Evolutionary conservation across 768 basidiomycete species (phyloP), one percentile per base, ranked within the genome.

Genomic region (Kondoa malvinella): DNA sequence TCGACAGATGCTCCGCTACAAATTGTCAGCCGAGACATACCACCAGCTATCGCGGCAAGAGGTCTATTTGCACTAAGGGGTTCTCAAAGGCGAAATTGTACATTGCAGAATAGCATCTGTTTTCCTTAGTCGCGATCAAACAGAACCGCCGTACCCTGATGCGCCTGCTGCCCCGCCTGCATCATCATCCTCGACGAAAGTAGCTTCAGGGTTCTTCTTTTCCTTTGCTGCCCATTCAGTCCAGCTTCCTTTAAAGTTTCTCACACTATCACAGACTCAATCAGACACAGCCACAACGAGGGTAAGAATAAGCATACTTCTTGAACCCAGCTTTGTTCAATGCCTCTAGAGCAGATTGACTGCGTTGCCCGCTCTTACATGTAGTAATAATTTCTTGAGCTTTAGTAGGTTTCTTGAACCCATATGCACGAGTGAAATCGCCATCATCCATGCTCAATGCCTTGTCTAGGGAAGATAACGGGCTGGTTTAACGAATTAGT

Each of bases 11-110:
- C 79, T 92, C 66, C 87, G 88, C 73, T 92, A 92, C 76, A 83
- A 90, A 69, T 86, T 95, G 84, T 87, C 87, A 33, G 85, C 87
- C 26, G 89, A 94, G 75, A 86, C 91, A 69, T 91, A 92, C 78
- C 86, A 86, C 33, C 89, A 92, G 76, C 80, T 94, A 66, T 87
- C 88, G 15, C 80, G 88, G 68, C 74, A 89, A 71, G 89, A 92
- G 71, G 89, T 92, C n/a, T 72, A 68, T 66, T 16, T 74, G 14
- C 66, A 71, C 63, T 74, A 31, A 34, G 30, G 61, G 30, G 15
- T 25, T 31, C 27, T 60, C 12, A 50, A 50, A 50, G 40, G 40
- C 12, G 12, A 50, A 50, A 64, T 26, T 64, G 26, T 25, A n/a
- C 63, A 33, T 64, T 15, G 60, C 17, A 29, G 30, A 27, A 15